phyloP scores from a whole-genome alignment of 768 basidiomycete species.

The Lepiota venenata region DNA sequence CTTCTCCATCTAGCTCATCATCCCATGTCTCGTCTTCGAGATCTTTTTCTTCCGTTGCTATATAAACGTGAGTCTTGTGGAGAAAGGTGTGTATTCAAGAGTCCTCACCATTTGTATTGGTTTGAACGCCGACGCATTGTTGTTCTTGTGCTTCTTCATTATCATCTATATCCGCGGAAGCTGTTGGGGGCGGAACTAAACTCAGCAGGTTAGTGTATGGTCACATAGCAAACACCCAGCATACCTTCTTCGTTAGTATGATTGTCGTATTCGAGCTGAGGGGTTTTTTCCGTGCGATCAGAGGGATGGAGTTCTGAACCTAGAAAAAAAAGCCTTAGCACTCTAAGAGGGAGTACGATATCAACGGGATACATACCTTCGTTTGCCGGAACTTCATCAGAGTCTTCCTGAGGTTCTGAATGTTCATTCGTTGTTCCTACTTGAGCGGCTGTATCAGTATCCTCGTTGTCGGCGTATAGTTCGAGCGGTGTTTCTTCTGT shows the following conservation, averaged over 20 bases:
- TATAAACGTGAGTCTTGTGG: slow-evolving; percentile 2
- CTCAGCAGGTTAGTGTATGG: too few relatives aligned
- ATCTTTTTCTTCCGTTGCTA: slow-evolving; percentile 13
- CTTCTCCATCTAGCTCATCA: slow-evolving; percentile 22
- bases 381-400: not conserved
- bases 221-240: not conserved
- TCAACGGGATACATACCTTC: not conserved
- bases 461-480: not conserved
- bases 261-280: not conserved
- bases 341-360: not conserved
- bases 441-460: not conserved
- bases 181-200: not conserved
- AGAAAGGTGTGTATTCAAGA: not conserved
- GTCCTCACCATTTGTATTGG: slow-evolving; percentile 1
- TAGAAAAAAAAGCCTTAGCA: not conserved
- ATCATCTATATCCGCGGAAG: not conserved
- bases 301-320: not conserved
- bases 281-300: not conserved
- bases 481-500: not conserved
- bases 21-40: slow-evolving; percentile 47
- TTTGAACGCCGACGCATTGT: not conserved
- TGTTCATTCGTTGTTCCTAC: not conserved
- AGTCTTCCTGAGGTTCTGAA: not conserved
- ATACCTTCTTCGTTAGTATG: slow-evolving; percentile 1
- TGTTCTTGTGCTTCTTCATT: not conserved